Base-by-base conservation (phyloP, 495 filamentous ascomycete genomes). In the Collariella sp. region DNA sequence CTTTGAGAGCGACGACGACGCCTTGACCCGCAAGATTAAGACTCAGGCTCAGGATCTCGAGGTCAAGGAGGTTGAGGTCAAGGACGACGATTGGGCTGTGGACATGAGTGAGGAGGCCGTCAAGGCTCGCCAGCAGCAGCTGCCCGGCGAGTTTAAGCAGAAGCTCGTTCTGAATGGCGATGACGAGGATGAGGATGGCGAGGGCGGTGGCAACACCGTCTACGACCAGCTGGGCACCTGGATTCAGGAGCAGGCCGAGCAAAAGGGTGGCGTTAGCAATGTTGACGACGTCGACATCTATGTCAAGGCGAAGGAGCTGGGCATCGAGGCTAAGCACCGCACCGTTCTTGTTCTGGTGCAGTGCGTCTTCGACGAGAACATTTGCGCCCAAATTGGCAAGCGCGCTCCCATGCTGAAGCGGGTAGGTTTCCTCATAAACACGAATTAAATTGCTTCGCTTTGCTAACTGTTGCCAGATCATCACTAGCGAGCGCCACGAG, bases 171-270 rank as follows among this genome's bases (percentile, higher is more conserved):
- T 96, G 55, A 86, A 89, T 55, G 88, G 85, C 31, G 89, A 80
- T 16, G 89, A 91, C 31, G 91, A 94, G 15, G 89, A 88, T 31
- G 86, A 83, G 50, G 88, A 91, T 41, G 87, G 80, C 56, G 89
- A 90, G 66, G 84, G 83, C 51, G 79, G 77, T 63, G 83, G 80
- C 49, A 81, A 84, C 71, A 91, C 80, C 57, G 79, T 82, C 67
- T 97, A 96, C 68, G 93, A 96, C 68, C 83, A 89, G 59, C 79
- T 98, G 56, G 93, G 93, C 55, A 88, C 83, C 76, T 98, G 93
- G 93, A 85, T 98, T 64, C 73, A 85, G 64, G 80, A 79, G 45
- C 78, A 89, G 53, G 87, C 87, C 40, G 76, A 79, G 42, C 78
- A 84, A 61, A 83, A 79, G 61, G 85, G 85, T 54, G 80, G 83